A percentile compares a stretch with the other conserved stretches of the same genome.
These are phyloP conservation scores for Clohesyomyces aquaticus DNA, from an alignment of 495 filamentous ascomycete species.

Conservation along the genomic window DNA sequence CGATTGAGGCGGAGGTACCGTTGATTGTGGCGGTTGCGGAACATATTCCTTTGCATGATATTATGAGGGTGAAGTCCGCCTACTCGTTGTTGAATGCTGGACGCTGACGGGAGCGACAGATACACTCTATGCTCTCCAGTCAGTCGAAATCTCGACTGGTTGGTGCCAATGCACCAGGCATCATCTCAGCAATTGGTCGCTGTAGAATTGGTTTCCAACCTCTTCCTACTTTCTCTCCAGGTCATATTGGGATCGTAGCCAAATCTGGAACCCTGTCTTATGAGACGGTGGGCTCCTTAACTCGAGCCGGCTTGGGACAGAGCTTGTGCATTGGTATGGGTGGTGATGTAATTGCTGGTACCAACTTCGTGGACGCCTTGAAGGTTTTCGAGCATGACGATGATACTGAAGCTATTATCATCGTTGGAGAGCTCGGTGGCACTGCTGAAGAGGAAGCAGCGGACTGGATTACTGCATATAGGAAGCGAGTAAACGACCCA, in stretches of 20 bases:
- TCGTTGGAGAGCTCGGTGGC: slow-evolving; percentile 89
- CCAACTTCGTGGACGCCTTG: slow-evolving; percentile 77
- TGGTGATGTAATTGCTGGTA: slow-evolving; percentile 82
- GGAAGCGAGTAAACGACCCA: slow-evolving; percentile 58
- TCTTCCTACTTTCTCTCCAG: slow-evolving; percentile 71
- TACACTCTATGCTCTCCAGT: slow-evolving; percentile 75
- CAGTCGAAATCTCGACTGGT: slow-evolving; percentile 82
- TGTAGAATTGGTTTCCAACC: slow-evolving; percentile 91
- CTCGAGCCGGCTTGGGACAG: slow-evolving; percentile 80
- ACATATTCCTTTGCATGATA: slow-evolving; percentile 86
- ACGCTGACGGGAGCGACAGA: slow-evolving; percentile 59
- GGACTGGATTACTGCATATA: slow-evolving; percentile 75
- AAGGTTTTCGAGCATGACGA: slow-evolving; percentile 72
- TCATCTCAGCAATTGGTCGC: slow-evolving; percentile 78
- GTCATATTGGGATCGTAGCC: slow-evolving; percentile 78
- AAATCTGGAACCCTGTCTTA: slow-evolving; percentile 91
- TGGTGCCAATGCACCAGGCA: slow-evolving; percentile 85
- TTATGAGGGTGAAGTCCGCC: slow-evolving; percentile 65
- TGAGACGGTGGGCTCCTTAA: slow-evolving; percentile 83
- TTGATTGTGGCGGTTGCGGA: slow-evolving; percentile 89
- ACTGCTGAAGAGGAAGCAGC: slow-evolving; percentile 79
- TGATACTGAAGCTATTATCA: slow-evolving; percentile 78
- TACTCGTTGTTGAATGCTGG: slow-evolving; percentile 16
- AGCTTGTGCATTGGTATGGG: slow-evolving; percentile 87
- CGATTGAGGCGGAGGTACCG: slow-evolving; percentile 85